Conservation (phyloP, 139 green algal genomes). For the Yamagishiella unicocca region DNA sequence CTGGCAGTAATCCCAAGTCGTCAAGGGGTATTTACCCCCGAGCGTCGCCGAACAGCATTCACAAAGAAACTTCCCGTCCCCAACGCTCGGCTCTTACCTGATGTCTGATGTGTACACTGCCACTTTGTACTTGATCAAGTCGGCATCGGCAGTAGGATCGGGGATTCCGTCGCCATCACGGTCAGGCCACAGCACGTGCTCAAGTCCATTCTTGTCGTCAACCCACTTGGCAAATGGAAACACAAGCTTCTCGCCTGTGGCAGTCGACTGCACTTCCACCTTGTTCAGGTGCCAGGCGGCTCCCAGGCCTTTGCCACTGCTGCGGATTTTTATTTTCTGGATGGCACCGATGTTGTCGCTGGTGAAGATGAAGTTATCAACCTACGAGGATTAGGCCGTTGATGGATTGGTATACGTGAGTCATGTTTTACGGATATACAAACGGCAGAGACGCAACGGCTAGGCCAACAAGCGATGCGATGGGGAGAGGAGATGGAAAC, state of each 20-base stretch:
- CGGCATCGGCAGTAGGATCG: conserved; percentile 47
- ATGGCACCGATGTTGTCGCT: conserved; percentile 66
- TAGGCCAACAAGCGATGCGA: too few species aligned
- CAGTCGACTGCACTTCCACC: conserved; percentile 46
- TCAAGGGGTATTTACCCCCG: too few species aligned
- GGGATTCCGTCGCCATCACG: conserved; percentile 61
- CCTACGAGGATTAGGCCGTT: too few species aligned
- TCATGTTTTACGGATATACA: too few species aligned
- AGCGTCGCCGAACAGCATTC: too few species aligned
- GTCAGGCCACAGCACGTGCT: conserved; percentile 61
- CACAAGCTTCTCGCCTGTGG: conserved; percentile 57
- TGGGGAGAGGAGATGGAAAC: too few species aligned
- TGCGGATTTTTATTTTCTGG: conserved; percentile 55
- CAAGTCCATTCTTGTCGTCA: conserved; percentile 55
- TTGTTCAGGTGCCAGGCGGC: conserved; percentile 57
- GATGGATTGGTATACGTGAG: too few species aligned
- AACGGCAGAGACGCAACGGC: too few species aligned
- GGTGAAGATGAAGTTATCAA: conserved; percentile 61
- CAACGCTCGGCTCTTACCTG: conserved; percentile 28
- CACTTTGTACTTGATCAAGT: conserved; percentile 62
- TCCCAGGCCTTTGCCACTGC: conserved; percentile 59
- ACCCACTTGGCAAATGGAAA: conserved; percentile 68
- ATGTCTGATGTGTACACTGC: conserved; percentile 56
- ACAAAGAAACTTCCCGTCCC: neutral
- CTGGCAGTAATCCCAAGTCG: too few species aligned